These are phyloP conservation scores for Sphaerulina vaccinii DNA, from an alignment of 2,329 filamentous ascomycete genomes.

Conservation along the genomic window DNA sequence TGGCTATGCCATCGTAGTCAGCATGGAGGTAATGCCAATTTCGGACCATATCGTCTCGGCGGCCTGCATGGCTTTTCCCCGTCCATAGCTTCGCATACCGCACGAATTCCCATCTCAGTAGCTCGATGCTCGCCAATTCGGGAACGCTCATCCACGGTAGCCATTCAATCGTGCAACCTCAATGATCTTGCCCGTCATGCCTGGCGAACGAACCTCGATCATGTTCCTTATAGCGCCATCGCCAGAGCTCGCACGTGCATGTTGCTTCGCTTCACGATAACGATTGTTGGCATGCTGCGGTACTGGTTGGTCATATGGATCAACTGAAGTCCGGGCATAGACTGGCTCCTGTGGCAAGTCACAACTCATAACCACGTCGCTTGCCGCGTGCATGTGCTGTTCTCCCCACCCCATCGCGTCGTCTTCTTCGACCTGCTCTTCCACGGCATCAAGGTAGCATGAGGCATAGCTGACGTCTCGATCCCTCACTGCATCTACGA, in stretches of 20 bases:
- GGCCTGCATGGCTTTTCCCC: too few relatives aligned
- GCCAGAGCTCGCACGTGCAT: not conserved
- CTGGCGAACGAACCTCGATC: not conserved
- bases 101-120: too few relatives aligned
- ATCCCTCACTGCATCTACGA: not conserved
- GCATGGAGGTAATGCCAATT: too few relatives aligned
- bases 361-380: not conserved
- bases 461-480: not conserved
- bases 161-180: not conserved
- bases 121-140: too few relatives aligned
- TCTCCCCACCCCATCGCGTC: not conserved
- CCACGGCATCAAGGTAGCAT: conserved; percentile 5
- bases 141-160: not conserved
- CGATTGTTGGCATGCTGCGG: not conserved
- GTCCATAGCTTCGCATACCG: too few relatives aligned
- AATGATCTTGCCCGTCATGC: not conserved
- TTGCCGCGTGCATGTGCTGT: not conserved
- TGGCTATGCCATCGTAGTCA: too few relatives aligned
- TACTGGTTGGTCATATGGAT: not conserved
- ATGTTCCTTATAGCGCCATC: not conserved
- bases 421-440: conserved; percentile 1
- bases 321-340: not conserved
- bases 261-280: not conserved
- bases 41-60: too few relatives aligned
- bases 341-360: not conserved